Evolutionary conservation across 345 rosid species (phyloP).

Genomic region (Psidium guajava): DNA sequence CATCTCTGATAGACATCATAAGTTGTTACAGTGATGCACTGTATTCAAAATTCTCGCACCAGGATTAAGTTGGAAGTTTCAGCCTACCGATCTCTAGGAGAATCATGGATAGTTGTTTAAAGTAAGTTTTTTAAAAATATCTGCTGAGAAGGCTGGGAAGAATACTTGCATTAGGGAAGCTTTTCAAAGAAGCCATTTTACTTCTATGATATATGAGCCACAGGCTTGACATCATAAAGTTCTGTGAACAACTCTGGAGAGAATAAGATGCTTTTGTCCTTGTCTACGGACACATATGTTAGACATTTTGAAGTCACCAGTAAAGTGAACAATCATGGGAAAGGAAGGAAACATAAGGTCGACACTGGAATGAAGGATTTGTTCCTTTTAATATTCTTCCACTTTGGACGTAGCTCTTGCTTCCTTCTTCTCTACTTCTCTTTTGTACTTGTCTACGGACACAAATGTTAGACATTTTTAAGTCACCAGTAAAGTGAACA

Average conservation of each 20-base stretch:
- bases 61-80: neutral
- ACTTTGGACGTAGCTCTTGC: conserved; percentile 14
- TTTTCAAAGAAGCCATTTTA: neutral
- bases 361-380: conserved; percentile 11
- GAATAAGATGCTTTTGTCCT: neutral
- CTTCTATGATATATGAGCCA: neutral
- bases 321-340: neutral
- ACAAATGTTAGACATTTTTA: too few species aligned
- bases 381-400: conserved; percentile 10
- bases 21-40: neutral
- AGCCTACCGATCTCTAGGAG: neutral
- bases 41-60: neutral
- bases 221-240: neutral
- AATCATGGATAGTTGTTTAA: neutral
- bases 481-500: neutral
- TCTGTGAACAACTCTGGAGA: neutral
- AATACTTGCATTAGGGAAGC: neutral
- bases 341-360: neutral
- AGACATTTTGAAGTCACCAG: neutral
- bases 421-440: neutral
- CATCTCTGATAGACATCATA: neutral
- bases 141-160: neutral
- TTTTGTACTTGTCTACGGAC: too few species aligned
- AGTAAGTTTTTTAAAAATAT: neutral
- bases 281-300: neutral